Evolutionary conservation across 2,329 filamentous ascomycete species (phyloP), one percentile per base, ranked within the genome.

Genomic region (Botrytis fragariae): DNA sequence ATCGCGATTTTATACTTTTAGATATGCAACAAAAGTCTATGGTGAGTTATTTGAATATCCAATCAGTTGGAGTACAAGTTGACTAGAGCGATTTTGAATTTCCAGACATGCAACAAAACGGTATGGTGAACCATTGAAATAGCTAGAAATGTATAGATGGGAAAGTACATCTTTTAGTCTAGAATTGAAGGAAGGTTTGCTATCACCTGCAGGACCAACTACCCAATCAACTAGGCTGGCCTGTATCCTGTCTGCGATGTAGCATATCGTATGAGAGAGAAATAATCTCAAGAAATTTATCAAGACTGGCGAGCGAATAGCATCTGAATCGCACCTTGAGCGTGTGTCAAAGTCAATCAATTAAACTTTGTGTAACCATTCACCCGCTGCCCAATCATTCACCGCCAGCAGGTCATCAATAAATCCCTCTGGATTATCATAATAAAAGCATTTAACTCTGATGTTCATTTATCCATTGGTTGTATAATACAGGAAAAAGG

Each of bases 1-100:
- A 3, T 39, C 8, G 16, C 14, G 37, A n/a, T 20, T 9, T 62
- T 62, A 39, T n/a, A 42, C 25, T 62, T 42, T 62, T 25, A 62
- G 60, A 62, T 62, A n/a, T 62, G 60, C 60, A 42, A 62, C 60
- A 62, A 62, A 48, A n/a, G 48, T n/a, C 48, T 1, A 54, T 54
- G 2, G 25, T 16, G 12, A 54, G 48, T 54, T 54, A 16, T n/a
- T n/a, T 7, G 16, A n/a, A 25, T n/a, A n/a, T n/a, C 48, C 48
- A 54, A 54, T 54, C 48, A 54, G 25, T n/a, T 14, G 48, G 14
- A n/a, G 12, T 6, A 5, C 48, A n/a, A n/a, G 25, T n/a, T 16
- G 0, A 54, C 48, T 54, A 54, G 48, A n/a, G 25, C 25, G 48
- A 54, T 54, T 16, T 54, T 54, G 48, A 54, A 3, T 16, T 16